Evolutionary conservation across 2,329 filamentous ascomycete genomes (phyloP), one percentile per base, ranked within the genome.

Genomic region (Hypoxylon sp.): DNA sequence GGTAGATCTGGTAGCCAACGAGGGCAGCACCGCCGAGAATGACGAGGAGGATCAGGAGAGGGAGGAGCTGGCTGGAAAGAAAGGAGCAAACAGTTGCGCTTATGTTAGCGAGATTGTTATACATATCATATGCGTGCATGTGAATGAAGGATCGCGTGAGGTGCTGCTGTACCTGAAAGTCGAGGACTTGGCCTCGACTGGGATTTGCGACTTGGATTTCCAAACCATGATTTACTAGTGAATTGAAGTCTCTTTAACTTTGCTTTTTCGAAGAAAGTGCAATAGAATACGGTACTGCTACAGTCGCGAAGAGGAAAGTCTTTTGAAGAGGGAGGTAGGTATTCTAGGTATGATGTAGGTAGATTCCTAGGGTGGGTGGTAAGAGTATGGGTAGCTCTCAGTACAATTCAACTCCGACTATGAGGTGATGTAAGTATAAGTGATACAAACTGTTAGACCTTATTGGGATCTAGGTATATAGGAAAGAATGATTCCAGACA

Each of bases 1-100:
- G 77, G 78, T 91, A 93, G 75, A 93, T 84, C 64, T 91, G 88
- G 77, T 92, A 93, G 64, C 86, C 85, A 60, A 94, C 81, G 79
- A 87, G 92, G 59, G 82, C 89, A 47, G 84, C 75, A 56, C 80
- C 83, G 65, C 77, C 83, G 26, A 91, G 74, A 53, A 90, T 71
- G 64, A 82, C 59, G 72, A 92, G 81, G 64, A 90, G 82, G 71
- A 92, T 81, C 59, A 91, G 59, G 49, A 93, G 84, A 4, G 91
- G 91, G 26, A 92, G 70, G 37, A 93, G 77, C 73, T 90, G 81
- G 65, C 85, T 88, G 68, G 17, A 46, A 19, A 48, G 56, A 57
- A 52, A 44, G 43, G 53, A 58, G 58, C 49, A 48, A 20, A 13
- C 1, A 6, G 22, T 59, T 53, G 59, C 48, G 65, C 54, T 64